A percentile compares a stretch with the other conserved stretches of the same genome.
Evolutionary conservation across 371 early-diverging fungal genomes (phyloP).

Genomic region (Mucor sp.): DNA sequence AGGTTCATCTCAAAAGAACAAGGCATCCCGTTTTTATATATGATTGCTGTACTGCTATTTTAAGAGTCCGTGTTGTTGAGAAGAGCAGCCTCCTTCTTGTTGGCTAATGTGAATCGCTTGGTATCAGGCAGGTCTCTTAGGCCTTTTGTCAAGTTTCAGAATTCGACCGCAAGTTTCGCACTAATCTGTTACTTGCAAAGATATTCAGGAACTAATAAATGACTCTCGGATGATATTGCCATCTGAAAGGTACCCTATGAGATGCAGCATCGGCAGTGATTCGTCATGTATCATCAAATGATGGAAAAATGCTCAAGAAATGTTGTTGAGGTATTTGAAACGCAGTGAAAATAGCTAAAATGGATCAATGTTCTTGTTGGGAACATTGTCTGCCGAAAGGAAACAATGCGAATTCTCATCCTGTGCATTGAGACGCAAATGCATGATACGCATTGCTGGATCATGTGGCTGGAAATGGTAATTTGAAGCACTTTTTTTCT

Average conservation of each 20-base stretch:
- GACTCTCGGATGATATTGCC: background rate
- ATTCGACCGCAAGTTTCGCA: background rate
- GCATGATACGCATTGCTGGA: background rate
- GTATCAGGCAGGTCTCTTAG: background rate
- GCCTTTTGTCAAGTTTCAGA: background rate
- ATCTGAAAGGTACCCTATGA: background rate
- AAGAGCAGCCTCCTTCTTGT: background rate
- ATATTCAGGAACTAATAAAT: background rate
- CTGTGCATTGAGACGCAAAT: background rate
- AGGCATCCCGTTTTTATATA: background rate
- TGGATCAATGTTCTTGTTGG: background rate
- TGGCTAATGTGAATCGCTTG: background rate
- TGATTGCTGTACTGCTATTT: background rate
- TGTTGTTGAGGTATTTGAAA: background rate
- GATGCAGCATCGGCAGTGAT: background rate
- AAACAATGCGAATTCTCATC: background rate
- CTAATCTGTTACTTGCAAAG: background rate
- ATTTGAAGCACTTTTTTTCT: background rate
- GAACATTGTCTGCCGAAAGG: background rate
- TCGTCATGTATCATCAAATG: background rate
- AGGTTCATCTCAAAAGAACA: background rate
- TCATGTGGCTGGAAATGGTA: background rate
- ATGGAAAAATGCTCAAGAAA: background rate
- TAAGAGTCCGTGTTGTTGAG: background rate
- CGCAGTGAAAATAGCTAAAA: background rate